Percentiles rank a stretch among this genome's conserved stretches.
Conservation (phyloP, 169 alveolate genomes). For the Plasmodium vivax region DNA sequence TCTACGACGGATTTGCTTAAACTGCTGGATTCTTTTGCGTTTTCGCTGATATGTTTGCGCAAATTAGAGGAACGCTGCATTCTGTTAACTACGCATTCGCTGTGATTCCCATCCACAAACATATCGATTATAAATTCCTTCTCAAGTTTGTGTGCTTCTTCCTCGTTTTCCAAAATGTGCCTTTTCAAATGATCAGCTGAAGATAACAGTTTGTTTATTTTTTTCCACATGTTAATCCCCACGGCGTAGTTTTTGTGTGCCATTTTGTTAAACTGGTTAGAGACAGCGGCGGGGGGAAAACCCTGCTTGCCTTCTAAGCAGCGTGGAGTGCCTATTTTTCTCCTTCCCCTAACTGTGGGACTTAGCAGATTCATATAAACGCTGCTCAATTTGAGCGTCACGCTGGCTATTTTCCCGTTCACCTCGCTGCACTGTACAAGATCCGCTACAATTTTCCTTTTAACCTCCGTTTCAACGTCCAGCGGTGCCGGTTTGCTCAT, state of each 20-base stretch:
- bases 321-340: neutral
- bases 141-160: constrained; percentile 2
- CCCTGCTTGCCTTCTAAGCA: neutral
- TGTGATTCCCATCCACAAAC: constrained; percentile 44
- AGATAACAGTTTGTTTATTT: constrained; percentile 2
- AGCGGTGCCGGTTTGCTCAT: neutral
- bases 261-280: neutral
- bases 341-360: neutral
- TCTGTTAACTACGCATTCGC: constrained; percentile 12
- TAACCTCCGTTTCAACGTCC: neutral
- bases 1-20: neutral
- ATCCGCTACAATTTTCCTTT: constrained; percentile 21
- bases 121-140: constrained; percentile 35
- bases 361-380: neutral
- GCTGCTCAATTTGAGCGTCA: constrained; percentile 5
- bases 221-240: neutral
- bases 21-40: neutral
- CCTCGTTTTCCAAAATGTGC: neutral
- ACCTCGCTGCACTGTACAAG: constrained; percentile 7
- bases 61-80: constrained; percentile 13
- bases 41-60: constrained; percentile 4
- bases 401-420: constrained; percentile 13
- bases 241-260: constrained; percentile 8
- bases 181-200: neutral
- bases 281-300: neutral